Conservation (phyloP, 2,329 filamentous ascomycete genomes). For the Tolypocladium tundrense region DNA sequence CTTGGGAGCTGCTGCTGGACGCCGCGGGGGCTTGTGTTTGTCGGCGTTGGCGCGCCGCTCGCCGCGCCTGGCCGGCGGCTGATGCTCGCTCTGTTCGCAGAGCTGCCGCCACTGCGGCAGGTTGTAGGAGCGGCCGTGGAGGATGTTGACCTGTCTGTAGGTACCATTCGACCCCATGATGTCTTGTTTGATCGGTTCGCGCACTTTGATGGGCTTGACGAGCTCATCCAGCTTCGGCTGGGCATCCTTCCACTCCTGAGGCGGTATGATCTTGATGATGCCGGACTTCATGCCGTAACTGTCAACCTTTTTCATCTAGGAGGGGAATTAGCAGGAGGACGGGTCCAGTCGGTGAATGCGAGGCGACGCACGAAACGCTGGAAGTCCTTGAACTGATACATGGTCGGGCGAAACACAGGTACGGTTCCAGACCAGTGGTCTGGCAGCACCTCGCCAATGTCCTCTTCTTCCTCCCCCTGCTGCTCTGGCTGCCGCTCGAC, state of each 20-base stretch:
- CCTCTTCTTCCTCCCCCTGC: constrained; percentile 35
- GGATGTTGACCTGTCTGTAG: constrained; percentile 93
- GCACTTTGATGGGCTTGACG: constrained; percentile 84
- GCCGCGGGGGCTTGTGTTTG: constrained; percentile 33
- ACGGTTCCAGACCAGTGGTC: constrained; percentile 88
- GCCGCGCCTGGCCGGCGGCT: constrained; percentile 83
- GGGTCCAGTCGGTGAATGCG: neutral
- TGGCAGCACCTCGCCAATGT: constrained; percentile 70
- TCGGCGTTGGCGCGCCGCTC: constrained; percentile 59
- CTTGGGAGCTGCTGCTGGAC: constrained; percentile 25
- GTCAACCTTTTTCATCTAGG: constrained; percentile 70
- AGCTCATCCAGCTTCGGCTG: constrained; percentile 72
- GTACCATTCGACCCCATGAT: constrained; percentile 93
- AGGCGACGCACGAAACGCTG: constrained; percentile 63
- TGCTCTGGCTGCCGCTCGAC: constrained; percentile 8
- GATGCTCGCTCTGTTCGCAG: constrained; percentile 90
- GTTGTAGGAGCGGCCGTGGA: constrained; percentile 93
- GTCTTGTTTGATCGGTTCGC: constrained; percentile 96
- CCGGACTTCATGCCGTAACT: constrained; percentile 95
- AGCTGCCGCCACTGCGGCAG: constrained; percentile 90
- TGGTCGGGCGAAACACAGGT: constrained; percentile 89
- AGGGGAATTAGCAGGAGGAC: constrained; percentile 9
- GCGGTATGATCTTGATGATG: constrained; percentile 92
- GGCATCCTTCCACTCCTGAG: constrained; percentile 80
- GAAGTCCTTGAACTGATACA: constrained; percentile 92